Base-by-base conservation (phyloP, 306 rosid genomes). In the Gleditsia sinensis region DNA sequence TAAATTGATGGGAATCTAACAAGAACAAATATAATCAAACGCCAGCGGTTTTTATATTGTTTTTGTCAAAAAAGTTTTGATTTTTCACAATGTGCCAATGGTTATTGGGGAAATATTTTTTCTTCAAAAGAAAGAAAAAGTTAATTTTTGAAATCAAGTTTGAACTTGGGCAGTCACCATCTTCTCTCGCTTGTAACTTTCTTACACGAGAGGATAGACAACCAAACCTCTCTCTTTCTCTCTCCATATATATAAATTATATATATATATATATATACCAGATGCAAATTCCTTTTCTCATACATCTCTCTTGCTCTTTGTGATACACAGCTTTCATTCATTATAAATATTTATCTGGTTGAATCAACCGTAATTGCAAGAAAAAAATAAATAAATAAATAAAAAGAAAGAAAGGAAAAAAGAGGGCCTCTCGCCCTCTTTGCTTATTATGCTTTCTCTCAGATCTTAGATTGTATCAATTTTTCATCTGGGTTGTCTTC, bases 381-480 rank as follows among this genome's bases (percentile, higher is more conserved):
- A 78, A 75, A 74, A 75, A 78, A 61, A 61, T 27, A 61, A 32
- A 59, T 43, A 6, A 33, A 21, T 43, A 30, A 58, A 58, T 13
- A 20, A 30, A 58, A 55, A 63, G 55, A 65, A 60, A 69, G 49
- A 58, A 71, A 72, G 43, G 40, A 56, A 75, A 77, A 74, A 83
- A 75, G 88, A 86, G 93, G 96, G 90, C 90, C 91, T 85, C 74
- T 78, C 81, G 98, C 98, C 91, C 96, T 93, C 96, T 88, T 86
- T 82, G 75, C 87, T 72, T 81, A 49, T 86, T 86, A 86, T 82
- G 89, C 89, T 71, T 89, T 82, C 85, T 83, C 87, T 83, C 85
- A 87, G 97, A 93, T 93, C 98, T 90, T 93, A 88, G 91, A 78
- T 90, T 83, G 75, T 83, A 80, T 78, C 74, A 54, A 81, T 75